Conservation (phyloP, 2,329 filamentous ascomycete species). For the Davidsoniella neocaledoniae region DNA sequence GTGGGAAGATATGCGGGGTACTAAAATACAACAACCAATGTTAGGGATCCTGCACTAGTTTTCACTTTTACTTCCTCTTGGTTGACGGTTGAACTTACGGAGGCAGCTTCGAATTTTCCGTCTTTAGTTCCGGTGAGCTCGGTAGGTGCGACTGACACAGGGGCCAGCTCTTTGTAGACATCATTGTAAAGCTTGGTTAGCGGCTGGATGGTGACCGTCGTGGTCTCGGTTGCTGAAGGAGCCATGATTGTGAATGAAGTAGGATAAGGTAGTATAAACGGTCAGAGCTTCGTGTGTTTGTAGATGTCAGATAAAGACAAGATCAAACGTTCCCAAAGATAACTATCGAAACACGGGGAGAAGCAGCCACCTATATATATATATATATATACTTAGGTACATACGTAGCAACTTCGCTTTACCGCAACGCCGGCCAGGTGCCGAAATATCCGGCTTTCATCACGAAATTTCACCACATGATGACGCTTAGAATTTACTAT, state of each 20-base stretch:
- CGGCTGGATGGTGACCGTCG: neutral
- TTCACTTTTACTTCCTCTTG: neutral
- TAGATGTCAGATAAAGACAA: too few relatives aligned
- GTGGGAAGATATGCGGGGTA: slow-evolving; percentile 60
- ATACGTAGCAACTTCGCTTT: neutral
- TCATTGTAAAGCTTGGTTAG: slow-evolving; percentile 5
- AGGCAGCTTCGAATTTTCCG: slow-evolving; percentile 8
- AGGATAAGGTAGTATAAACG: neutral
- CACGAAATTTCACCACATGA: too few relatives aligned
- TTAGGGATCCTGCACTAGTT: neutral
- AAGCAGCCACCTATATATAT: too few relatives aligned
- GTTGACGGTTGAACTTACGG: neutral
- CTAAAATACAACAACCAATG: slow-evolving; percentile 16
- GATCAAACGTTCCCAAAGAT: too few relatives aligned
- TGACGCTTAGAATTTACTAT: neutral
- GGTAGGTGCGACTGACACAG: slow-evolving; percentile 7
- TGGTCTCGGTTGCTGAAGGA: slow-evolving; percentile 9
- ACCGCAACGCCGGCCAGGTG: neutral
- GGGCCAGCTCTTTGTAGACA: slow-evolving; percentile 11
- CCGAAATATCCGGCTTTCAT: neutral
- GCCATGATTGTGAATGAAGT: slow-evolving; percentile 1
- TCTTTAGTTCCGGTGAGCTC: slow-evolving; percentile 11
- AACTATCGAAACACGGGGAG: too few relatives aligned
- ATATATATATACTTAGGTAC: neutral
- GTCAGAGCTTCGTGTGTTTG: neutral